Evolutionary conservation across 345 rosid genomes (phyloP).

Genomic region (Punica granatum): DNA sequence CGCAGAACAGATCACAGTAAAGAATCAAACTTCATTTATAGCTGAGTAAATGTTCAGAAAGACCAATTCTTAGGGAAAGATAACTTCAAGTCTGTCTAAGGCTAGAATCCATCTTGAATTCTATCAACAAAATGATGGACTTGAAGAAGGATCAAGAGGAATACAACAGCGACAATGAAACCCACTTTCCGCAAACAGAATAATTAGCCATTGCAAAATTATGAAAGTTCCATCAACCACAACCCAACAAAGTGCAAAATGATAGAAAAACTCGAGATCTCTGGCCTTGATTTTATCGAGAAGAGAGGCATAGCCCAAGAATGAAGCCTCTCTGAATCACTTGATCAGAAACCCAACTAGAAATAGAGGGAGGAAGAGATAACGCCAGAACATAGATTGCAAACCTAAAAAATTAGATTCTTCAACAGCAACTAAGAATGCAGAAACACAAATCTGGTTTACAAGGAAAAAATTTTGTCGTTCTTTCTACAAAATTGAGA

Average conservation of each 20-base stretch:
- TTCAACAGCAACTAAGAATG: neutral
- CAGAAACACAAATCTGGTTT: neutral
- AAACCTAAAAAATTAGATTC: neutral
- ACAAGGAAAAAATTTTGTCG: neutral
- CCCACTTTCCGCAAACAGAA: neutral
- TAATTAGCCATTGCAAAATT: neutral
- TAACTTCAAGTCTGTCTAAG: neutral
- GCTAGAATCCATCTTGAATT: neutral
- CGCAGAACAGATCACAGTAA: neutral
- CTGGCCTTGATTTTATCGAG: neutral
- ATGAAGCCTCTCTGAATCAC: neutral
- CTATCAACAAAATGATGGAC: neutral
- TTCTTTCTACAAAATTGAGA: neutral
- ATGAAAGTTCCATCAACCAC: neutral
- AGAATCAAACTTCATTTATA: neutral
- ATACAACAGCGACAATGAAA: neutral
- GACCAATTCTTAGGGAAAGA: neutral
- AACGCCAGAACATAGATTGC: neutral
- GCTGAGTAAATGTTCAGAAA: neutral
- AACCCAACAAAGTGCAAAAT: neutral
- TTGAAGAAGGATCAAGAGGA: neutral
- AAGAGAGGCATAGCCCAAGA: neutral
- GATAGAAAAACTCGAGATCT: neutral
- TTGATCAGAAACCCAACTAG: neutral
- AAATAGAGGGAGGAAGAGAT: neutral